phyloP scores from a whole-genome alignment of 805 yeast genomes.

The Hanseniaspora nectarophila region DNA sequence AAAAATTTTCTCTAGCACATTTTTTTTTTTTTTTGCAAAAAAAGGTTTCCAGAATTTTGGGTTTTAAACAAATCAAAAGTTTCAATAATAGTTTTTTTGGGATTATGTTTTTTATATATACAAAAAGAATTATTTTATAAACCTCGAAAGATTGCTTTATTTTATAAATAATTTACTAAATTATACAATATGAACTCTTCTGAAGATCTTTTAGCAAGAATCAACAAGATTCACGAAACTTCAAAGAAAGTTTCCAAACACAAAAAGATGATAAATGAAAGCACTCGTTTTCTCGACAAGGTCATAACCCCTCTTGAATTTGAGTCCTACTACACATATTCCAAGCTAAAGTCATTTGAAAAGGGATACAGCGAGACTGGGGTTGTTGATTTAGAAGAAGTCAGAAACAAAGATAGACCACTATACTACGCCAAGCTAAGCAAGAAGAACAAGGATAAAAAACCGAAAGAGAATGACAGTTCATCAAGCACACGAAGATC shows the following conservation, averaged over 20 bases:
- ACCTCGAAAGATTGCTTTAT: neutral
- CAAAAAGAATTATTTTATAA: no score
- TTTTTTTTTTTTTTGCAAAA: no score
- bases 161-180: neutral
- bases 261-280: constrained; percentile 16
- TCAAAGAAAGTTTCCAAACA: constrained; percentile 6
- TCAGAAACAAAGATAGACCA: constrained; percentile 24
- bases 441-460: constrained; percentile 14
- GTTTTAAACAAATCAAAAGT: neutral
- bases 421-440: constrained; percentile 22
- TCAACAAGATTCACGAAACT: neutral
- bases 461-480: neutral
- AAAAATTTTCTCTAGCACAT: neutral
- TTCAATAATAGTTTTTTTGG: neutral
- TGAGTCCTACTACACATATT: constrained; percentile 28
- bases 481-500: constrained; percentile 20
- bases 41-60: no score
- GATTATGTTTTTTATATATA: no score
- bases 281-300: constrained; percentile 16
- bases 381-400: constrained; percentile 23
- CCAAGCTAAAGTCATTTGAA: constrained; percentile 22
- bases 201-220: neutral
- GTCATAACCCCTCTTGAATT: constrained; percentile 24
- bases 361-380: constrained; percentile 28
- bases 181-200: neutral